Conservation (phyloP, 2,329 filamentous ascomycete species). For the Alternaria dauci region DNA sequence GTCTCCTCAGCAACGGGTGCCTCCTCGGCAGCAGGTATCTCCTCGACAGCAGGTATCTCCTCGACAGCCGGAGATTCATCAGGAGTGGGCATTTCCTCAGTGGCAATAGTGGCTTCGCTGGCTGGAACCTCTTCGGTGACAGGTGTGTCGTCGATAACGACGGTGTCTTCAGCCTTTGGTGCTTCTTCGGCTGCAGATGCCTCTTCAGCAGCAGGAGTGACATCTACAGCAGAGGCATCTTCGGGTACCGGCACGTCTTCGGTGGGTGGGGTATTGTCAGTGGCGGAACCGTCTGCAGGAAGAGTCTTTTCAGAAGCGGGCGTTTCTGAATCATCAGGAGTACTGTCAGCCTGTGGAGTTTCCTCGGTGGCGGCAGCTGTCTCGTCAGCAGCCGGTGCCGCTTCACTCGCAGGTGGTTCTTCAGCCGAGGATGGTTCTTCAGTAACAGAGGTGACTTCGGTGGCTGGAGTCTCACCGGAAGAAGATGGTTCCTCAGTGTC, state of each 20-base stretch:
- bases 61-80: neutral
- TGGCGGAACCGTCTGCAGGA: neutral
- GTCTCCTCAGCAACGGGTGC: constrained; percentile 1
- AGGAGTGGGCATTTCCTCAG: neutral
- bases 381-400: constrained; percentile 3
- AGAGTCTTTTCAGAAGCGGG: neutral
- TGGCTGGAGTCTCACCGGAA: neutral
- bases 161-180: neutral
- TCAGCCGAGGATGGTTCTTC: constrained; percentile 9
- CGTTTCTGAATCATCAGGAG: constrained; percentile 3
- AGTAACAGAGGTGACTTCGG: neutral
- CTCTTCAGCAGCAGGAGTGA: neutral
- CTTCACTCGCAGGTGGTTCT: neutral
- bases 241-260: neutral
- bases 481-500: neutral
- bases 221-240: neutral
- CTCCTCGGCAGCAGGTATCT: constrained; percentile 3
- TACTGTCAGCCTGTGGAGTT: constrained; percentile 1
- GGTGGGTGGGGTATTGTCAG: constrained; percentile 6
- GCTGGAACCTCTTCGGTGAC: neutral
- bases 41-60: neutral
- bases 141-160: neutral
- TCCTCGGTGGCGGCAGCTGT: constrained; percentile 1
- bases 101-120: neutral
- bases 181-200: neutral